Conservation (phyloP, 768 basidiomycete species). For the Hemileccinum impolitum region DNA sequence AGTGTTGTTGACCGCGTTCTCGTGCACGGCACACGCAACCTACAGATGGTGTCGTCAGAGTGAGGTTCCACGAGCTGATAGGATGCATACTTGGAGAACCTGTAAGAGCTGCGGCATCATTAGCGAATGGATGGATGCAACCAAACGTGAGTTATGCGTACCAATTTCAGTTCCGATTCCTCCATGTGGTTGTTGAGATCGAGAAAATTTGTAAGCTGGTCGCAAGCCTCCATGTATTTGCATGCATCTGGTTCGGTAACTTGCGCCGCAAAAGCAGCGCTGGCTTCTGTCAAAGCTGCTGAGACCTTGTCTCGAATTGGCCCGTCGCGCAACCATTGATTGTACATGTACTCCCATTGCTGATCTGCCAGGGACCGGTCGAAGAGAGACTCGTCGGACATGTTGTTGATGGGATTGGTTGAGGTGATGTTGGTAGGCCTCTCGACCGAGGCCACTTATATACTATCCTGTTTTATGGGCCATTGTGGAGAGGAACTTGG, state of each 20-base stretch:
- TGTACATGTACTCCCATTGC: constrained; percentile 1
- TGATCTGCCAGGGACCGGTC: neutral
- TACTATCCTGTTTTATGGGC: constrained; percentile 1
- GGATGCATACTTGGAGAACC: constrained; percentile 17
- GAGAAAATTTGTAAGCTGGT: constrained; percentile 11
- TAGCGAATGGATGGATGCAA: neutral
- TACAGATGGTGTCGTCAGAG: constrained; percentile 2
- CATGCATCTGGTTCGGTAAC: constrained; percentile 10
- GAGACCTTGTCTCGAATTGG: constrained; percentile 1
- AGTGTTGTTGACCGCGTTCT: constrained; percentile 19
- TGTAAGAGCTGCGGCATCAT: constrained; percentile 15
- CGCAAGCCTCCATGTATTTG: constrained; percentile 8
- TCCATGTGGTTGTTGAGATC: neutral
- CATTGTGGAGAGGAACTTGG: neutral
- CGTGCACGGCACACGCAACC: constrained; percentile 24
- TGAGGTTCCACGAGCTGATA: neutral
- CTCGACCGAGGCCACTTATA: constrained; percentile 9
- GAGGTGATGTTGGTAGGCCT: neutral
- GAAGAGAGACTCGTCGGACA: constrained; percentile 4
- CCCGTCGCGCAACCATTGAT: neutral
- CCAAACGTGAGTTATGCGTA: neutral
- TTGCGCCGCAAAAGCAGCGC: constrained; percentile 14
- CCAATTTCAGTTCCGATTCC: constrained; percentile 10
- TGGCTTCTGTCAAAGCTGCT: constrained; percentile 6
- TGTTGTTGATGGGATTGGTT: neutral